phyloP scores from a whole-genome alignment of 768 basidiomycete genomes.

The Cyclocybe aegerita region DNA sequence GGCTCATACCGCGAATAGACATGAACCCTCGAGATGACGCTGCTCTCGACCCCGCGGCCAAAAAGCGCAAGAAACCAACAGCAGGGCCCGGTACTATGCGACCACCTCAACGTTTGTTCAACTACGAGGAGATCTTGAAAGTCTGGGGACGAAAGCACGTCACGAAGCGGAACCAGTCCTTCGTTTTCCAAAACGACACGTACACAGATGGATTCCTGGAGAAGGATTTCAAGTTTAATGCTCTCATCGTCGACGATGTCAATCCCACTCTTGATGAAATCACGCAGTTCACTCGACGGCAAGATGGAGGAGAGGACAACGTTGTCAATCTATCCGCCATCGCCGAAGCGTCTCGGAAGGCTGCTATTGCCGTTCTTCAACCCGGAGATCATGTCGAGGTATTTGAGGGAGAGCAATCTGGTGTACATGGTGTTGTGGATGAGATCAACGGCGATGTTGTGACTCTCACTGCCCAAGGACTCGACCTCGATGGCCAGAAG shows the following conservation, averaged over 20 bases:
- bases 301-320: slow-evolving; percentile 67
- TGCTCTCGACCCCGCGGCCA: slow-evolving; percentile 47
- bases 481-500: slow-evolving; percentile 85
- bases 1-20: slow-evolving; percentile 98
- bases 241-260: slow-evolving; percentile 81
- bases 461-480: slow-evolving; percentile 72
- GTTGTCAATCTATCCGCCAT: slow-evolving; percentile 89
- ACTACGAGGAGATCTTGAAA: slow-evolving; percentile 87
- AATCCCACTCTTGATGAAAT: slow-evolving; percentile 97
- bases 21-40: slow-evolving; percentile 85
- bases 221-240: slow-evolving; percentile 88
- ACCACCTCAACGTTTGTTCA: slow-evolving; percentile 91
- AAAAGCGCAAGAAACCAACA: slow-evolving; percentile 75
- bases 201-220: slow-evolving; percentile 95
- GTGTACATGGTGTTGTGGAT: slow-evolving; percentile 90
- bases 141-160: slow-evolving; percentile 81
- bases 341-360: slow-evolving; percentile 88
- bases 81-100: slow-evolving; percentile 59
- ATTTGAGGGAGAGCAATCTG: slow-evolving; percentile 94
- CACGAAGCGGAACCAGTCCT: slow-evolving; percentile 69
- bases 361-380: slow-evolving; percentile 91
- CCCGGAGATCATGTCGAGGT: slow-evolving; percentile 98
- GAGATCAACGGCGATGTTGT: slow-evolving; percentile 88
- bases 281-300: slow-evolving; percentile 79
- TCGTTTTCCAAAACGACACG: slow-evolving; percentile 90